Base-by-base conservation (phyloP, 129 eudicot species). In the Heracleum sosnowskyi region DNA sequence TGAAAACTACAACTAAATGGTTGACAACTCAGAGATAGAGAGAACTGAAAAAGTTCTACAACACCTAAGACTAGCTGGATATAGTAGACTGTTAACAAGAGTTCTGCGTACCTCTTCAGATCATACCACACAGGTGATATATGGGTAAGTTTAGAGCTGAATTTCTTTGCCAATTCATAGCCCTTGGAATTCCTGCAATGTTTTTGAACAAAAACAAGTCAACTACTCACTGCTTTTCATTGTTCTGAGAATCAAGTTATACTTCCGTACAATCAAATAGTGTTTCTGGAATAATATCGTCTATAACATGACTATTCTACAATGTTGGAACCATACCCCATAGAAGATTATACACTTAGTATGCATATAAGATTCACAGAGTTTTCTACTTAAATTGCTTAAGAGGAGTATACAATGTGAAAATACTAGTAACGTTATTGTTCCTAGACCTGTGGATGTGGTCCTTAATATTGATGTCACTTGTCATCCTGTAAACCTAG, bases 81-180 rank as follows among this genome's bases (percentile, higher is more conserved):
- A 39, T 33, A 41, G 63, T 62, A 70, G 29, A 36, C 36, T 77
- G 76, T 73, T 73, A 77, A n/a, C 81, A 60, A 28, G 7, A 34
- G 49, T 44, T 29, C 33, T 84, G 82, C 41, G 34, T 80, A 89
- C 98, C 97, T 95, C 85, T 95, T 92, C 8, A 95, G 86, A 79
- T 95, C 88, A 80, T 95, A 95, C 98, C 98, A 95, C 68, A 95
- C 98, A 0, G 98, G 98, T n/a, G 98, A 90, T 44, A 95, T 79
- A 82, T 92, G 98, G 4, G 96, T 95, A 79, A 95, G 34, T 88
- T 95, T 95, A 76, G 87, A 87, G 76, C 77, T 81, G 83, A 95
- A 95, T 77, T 79, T 82, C 86, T 90, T 95, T 69, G 98, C 98
- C 51, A 88, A 28, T 7, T 91, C 88, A 85, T 95, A 95, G 37